Conservation (phyloP, 1,284 basidiomycete species). For the Cutaneotrichosporon curvatum region DNA sequence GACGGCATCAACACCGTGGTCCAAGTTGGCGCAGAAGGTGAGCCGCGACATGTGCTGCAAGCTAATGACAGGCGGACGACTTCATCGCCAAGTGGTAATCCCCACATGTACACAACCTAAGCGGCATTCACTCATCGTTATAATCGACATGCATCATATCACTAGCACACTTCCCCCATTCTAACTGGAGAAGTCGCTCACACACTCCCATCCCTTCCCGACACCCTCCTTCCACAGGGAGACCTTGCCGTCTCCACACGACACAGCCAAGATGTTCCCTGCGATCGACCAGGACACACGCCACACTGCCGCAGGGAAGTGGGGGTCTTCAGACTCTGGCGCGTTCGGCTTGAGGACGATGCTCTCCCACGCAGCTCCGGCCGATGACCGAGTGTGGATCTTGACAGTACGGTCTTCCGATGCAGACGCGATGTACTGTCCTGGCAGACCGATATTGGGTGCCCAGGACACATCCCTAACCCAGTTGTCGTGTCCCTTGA, state of each 20-base stretch:
- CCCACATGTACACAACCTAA: not conserved
- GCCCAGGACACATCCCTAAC: conserved; percentile 97
- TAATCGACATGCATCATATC: conserved; percentile 14
- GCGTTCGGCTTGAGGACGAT: conserved; percentile 70
- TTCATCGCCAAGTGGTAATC: conserved; percentile 16
- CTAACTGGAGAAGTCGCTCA: conserved; percentile 80
- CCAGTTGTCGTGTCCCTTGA: conserved; percentile 93
- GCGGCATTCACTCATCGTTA: conserved; percentile 3
- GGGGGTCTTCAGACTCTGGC: conserved; percentile 51
- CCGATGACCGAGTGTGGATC: conserved; percentile 85
- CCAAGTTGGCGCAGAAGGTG: conserved; percentile 21
- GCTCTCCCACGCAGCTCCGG: conserved; percentile 74
- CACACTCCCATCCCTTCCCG: conserved; percentile 94
- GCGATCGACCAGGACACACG: conserved; percentile 94
- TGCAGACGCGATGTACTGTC: conserved; percentile 90
- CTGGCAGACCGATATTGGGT: conserved; percentile 88
- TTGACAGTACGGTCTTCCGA: conserved; percentile 91
- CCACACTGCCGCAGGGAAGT: conserved; percentile 95
- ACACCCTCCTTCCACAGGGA: conserved; percentile 97
- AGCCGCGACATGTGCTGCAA: not conserved
- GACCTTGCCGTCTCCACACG: conserved; percentile 96
- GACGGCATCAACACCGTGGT: conserved; percentile 24
- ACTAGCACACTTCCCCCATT: conserved; percentile 2
- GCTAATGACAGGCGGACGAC: conserved; percentile 17
- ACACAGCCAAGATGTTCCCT: conserved; percentile 92